Conservation (phyloP, 2,329 filamentous ascomycete species). For the Beauveria rudraprayagi region DNA sequence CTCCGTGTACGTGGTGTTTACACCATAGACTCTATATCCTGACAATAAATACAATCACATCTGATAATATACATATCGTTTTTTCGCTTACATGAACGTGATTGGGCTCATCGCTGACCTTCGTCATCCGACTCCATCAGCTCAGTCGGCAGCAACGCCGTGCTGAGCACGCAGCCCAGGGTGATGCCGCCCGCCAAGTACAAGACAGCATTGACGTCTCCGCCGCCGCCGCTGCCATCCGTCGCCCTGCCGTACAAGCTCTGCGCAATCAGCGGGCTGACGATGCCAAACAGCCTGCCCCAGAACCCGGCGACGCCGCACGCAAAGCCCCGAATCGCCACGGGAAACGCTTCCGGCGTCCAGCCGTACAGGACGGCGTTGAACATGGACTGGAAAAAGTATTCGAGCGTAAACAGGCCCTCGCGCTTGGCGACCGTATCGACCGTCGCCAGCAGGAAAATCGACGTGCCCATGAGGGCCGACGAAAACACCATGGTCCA, state of each 20-base stretch:
- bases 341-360: constrained; percentile 51
- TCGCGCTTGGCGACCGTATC: constrained; percentile 29
- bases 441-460: constrained; percentile 37
- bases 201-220: constrained; percentile 39
- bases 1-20: background rate
- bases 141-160: constrained; percentile 36
- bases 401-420: constrained; percentile 34
- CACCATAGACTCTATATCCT: background rate
- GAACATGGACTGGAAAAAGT: constrained; percentile 36
- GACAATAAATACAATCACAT: background rate
- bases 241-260: constrained; percentile 27
- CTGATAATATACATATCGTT: background rate
- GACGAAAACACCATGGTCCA: constrained; percentile 38
- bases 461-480: constrained; percentile 35
- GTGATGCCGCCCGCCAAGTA: constrained; percentile 49
- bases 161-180: constrained; percentile 43
- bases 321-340: constrained; percentile 45
- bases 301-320: constrained; percentile 51
- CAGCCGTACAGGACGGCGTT: constrained; percentile 32
- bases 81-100: background rate
- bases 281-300: constrained; percentile 49
- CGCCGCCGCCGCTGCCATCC: constrained; percentile 20
- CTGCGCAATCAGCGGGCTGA: constrained; percentile 48
- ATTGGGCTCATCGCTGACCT: background rate
- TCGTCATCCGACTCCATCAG: constrained; percentile 28